Base-by-base conservation (phyloP, 805 yeast genomes). In the Myxozyma udenii region DNA sequence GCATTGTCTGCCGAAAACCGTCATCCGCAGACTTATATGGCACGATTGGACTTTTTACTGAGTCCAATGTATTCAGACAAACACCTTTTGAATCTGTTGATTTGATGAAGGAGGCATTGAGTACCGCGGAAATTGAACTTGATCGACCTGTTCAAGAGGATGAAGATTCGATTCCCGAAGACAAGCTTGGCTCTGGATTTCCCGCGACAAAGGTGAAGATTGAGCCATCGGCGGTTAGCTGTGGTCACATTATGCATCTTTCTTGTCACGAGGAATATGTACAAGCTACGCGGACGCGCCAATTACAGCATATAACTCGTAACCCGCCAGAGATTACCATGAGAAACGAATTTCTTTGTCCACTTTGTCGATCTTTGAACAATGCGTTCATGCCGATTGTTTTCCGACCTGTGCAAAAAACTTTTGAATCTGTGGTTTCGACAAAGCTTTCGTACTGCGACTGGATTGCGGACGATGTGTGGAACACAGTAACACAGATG, bases 231-330 rank as follows among this genome's bases (percentile, higher is more conserved):
- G 73, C 84, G 2, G 78, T 81, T 54, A 84, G 95, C 46, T 91
- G 98, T 71, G 95, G 96, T 1, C 98, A 91, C 68, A 95, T 95
- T 1, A 84, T 91, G 83, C 98, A 91, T 67, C 80, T 78, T 55
- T 74, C 78, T 16, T 91, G 98, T 65, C 84, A 83, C 62, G 68
- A 79, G 47, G 80, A 81, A 51, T 86, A 81, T 62, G 67, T 84
- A 62, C 72, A 74, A 28, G 77, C 83, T n/a, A 74, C 77, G 39
- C 71, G 78, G 46, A 68, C 74, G 4, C 75, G 83, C 14, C 53
- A 46, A n/a, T 80, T 78, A 60, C 79, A 76, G 16, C 95, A 88
- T 63, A 79, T 89, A 30, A 86, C 95, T 0, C 75, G 95, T 64
- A 87, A 90, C 44, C 74, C 83, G 3, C 95, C 96, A 0, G 95